Evolutionary conservation across 495 filamentous ascomycete genomes (phyloP), one percentile per base, ranked within the genome.

Genomic region (Penicillium cataractarum): DNA sequence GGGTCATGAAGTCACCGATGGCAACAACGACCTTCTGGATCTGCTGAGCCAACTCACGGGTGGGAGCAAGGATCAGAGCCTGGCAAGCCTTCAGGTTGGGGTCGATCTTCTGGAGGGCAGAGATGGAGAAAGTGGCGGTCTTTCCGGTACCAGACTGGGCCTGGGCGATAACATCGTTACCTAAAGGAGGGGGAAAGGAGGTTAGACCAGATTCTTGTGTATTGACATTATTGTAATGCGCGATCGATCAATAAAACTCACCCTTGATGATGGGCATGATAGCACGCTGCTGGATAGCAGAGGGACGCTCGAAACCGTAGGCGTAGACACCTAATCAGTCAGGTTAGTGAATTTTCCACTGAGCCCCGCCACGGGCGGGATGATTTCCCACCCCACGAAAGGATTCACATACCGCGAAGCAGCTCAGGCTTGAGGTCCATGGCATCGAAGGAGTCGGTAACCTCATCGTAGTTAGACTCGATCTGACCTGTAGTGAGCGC

Each of bases 381-480:
- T 48, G 57, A n/a, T 50, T 49, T 1, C 6, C n/a, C 13, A 3
- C 26, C 37, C 33, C 48, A 44, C 31, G 24, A 27, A 55, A 52
- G 44, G 56, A 40, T 57, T 69, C 51, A 81, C 89, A 82, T 88
- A 95, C 92, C 95, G 83, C 95, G 93, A 72, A 99, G 90, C 73
- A 99, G 88, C 86, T 99, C 95, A 52, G 90, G 70, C 86, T 96
- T 97, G 72, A 99, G 86, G 81, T 89, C 88, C 95, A 99, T 99
- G 64, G 92, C 85, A 81, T 99, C 95, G 80, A 99, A 99, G 60
- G 93, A 96, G 81, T 99, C 95, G 78, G 93, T 95, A 71, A 94
- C 92, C 87, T 99, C 96, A 87, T 99, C 95, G 83, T 99, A 99
- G 91, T 98, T 99, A 73, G 93, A 97, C 84, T 98, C 95, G 84